phyloP scores from a whole-genome alignment of 805 yeast species.

The Spathaspora passalidarum region DNA sequence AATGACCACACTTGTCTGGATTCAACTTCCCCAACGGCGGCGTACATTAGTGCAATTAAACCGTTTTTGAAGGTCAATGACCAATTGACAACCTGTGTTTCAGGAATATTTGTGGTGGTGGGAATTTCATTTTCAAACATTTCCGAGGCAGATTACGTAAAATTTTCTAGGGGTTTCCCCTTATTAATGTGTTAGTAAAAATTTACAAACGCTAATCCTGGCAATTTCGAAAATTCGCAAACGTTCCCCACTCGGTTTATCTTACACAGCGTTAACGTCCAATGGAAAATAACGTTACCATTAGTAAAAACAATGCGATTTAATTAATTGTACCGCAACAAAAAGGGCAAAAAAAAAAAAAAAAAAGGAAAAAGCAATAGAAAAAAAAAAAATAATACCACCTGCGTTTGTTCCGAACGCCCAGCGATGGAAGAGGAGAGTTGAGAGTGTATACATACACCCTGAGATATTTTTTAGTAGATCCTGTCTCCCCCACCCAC shows the following conservation, averaged over 20 bases:
- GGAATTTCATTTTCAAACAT: background rate
- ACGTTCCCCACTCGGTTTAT: background rate
- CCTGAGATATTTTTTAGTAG: background rate
- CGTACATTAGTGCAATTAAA: background rate
- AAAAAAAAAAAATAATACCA: background rate
- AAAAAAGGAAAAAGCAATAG: too few relatives aligned
- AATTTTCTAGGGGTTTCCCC: too few relatives aligned
- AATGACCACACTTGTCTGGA: background rate
- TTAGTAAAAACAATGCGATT: too few relatives aligned
- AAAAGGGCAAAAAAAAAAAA: too few relatives aligned
- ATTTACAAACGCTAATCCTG: too few relatives aligned
- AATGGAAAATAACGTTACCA: background rate
- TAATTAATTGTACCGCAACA: background rate
- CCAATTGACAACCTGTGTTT: background rate
- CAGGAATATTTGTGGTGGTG: too few relatives aligned
- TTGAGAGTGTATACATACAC: too few relatives aligned
- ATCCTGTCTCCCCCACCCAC: slow-evolving; percentile 1
- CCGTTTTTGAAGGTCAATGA: background rate
- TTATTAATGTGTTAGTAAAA: background rate
- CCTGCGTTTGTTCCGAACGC: background rate
- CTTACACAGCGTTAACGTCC: background rate
- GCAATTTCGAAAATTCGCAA: background rate
- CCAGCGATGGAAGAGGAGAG: too few relatives aligned
- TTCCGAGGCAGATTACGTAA: background rate
- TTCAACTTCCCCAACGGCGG: background rate